These are phyloP conservation scores for Diplodia seriata DNA, from an alignment of 2,329 filamentous ascomycete genomes.

Conservation along the genomic window DNA sequence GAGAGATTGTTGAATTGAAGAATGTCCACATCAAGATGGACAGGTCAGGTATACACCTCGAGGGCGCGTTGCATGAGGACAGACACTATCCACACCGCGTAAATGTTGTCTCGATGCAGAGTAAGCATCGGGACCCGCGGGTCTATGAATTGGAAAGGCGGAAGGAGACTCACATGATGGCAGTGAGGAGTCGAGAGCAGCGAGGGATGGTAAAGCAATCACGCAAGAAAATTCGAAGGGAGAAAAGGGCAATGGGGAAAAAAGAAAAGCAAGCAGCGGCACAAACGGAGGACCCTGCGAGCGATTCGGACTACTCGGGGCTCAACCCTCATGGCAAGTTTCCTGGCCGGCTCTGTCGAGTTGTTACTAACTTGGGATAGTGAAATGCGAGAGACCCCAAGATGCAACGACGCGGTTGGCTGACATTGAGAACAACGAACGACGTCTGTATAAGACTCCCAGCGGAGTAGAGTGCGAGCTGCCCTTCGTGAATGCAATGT, in stretches of 20 bases:
- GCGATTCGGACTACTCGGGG: not conserved
- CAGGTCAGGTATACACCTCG: conserved; percentile 58
- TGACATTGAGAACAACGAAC: conserved; percentile 10
- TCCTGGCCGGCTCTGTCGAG: no score
- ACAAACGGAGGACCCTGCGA: conserved; percentile 39
- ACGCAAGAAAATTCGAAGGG: conserved; percentile 47
- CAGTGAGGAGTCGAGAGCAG: not conserved
- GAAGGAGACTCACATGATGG: not conserved
- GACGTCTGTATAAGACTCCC: conserved; percentile 33
- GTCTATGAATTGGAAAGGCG: conserved; percentile 59
- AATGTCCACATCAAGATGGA: conserved; percentile 74
- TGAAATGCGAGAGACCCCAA: conserved; percentile 12
- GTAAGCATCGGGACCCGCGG: conserved; percentile 46
- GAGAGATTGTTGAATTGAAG: conserved; percentile 68
- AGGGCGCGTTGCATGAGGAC: conserved; percentile 75
- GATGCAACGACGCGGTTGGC: not conserved
- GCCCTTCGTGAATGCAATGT: conserved; percentile 77
- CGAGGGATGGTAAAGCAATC: conserved; percentile 41
- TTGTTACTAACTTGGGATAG: not conserved
- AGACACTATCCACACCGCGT: conserved; percentile 58
- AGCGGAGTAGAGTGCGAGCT: conserved; percentile 56
- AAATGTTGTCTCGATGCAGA: conserved; percentile 61
- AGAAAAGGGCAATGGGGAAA: conserved; percentile 44
- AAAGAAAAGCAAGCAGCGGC: conserved; percentile 43
- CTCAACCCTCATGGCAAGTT: conserved; percentile 53